A percentile compares a stretch with the other conserved stretches of the same genome.
Evolutionary conservation across 257 asterid species (phyloP).

Genomic region (Solanum ossicruentum): DNA sequence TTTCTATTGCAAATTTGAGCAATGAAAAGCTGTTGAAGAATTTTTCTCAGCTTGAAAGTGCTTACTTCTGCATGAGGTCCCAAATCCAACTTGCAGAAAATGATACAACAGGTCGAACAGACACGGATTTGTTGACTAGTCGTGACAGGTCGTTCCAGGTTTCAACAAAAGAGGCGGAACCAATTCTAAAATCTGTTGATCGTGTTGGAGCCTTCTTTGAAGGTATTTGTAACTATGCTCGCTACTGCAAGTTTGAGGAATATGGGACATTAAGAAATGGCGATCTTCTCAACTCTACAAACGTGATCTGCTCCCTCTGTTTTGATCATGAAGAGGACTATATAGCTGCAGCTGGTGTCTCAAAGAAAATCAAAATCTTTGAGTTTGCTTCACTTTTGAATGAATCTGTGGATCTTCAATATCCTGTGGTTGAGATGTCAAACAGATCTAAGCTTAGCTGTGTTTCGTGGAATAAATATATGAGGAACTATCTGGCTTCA

Average conservation of each 20-base stretch:
- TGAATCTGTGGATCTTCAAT: constrained; percentile 35
- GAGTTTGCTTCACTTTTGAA: constrained; percentile 25
- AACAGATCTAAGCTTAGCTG: constrained; percentile 35
- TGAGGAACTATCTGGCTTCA: constrained; percentile 36
- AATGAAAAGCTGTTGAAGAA: constrained; percentile 14
- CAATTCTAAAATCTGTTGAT: background rate
- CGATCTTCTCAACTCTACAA: constrained; percentile 21
- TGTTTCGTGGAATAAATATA: constrained; percentile 45
- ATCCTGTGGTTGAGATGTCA: constrained; percentile 40
- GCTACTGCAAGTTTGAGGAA: constrained; percentile 28
- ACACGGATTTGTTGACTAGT: constrained; percentile 14
- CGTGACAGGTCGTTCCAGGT: constrained; percentile 4
- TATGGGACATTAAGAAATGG: constrained; percentile 26
- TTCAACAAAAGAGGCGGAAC: background rate
- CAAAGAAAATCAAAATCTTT: constrained; percentile 43
- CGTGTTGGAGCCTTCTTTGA: constrained; percentile 28
- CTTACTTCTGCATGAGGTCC: constrained; percentile 36
- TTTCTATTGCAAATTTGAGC: background rate
- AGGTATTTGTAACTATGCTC: constrained; percentile 41
- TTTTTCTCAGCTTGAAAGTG: constrained; percentile 26
- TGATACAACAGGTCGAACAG: constrained; percentile 9
- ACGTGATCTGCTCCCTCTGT: constrained; percentile 37
- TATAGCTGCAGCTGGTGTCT: constrained; percentile 42
- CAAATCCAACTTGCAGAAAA: constrained; percentile 2
- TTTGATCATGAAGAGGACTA: constrained; percentile 37